Evolutionary conservation across 1,284 basidiomycete genomes (phyloP).

Genomic region (Naganishia liquefaciens): DNA sequence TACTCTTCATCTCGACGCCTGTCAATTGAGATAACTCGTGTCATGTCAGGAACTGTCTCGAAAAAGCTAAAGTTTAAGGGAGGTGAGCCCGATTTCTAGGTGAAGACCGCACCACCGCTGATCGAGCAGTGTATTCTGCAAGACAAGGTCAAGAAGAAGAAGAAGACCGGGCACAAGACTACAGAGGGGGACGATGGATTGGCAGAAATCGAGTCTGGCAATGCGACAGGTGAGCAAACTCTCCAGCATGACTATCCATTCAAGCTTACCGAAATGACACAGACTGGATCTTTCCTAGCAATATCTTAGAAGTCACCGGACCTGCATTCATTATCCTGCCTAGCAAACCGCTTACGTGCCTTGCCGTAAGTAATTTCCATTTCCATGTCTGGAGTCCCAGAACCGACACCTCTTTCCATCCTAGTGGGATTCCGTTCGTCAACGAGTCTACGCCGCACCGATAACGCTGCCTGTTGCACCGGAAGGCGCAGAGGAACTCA

Average conservation of each 20-base stretch:
- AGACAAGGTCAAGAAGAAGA: constrained; percentile 49
- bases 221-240: constrained; percentile 44
- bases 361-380: constrained; percentile 42
- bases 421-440: constrained; percentile 49
- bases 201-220: constrained; percentile 45
- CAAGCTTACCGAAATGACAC: background rate
- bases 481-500: constrained; percentile 49
- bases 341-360: constrained; percentile 46
- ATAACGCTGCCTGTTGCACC: constrained; percentile 51
- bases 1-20: background rate
- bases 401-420: background rate
- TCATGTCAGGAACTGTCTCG: constrained; percentile 42
- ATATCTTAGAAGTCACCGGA: constrained; percentile 51
- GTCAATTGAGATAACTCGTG: background rate
- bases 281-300: constrained; percentile 56
- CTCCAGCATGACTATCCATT: background rate
- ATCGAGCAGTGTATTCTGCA: background rate
- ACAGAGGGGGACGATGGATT: constrained; percentile 40
- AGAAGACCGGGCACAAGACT: constrained; percentile 53
- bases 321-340: constrained; percentile 54
- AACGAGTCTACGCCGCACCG: constrained; percentile 50
- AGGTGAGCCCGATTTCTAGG: constrained; percentile 43
- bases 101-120: background rate
- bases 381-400: background rate
- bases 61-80: constrained; percentile 58